Percentiles rank a stretch among this genome's conserved stretches.
phyloP scores from a whole-genome alignment of 352 stramenopile species.

The Phytophthora niederhauseri region DNA sequence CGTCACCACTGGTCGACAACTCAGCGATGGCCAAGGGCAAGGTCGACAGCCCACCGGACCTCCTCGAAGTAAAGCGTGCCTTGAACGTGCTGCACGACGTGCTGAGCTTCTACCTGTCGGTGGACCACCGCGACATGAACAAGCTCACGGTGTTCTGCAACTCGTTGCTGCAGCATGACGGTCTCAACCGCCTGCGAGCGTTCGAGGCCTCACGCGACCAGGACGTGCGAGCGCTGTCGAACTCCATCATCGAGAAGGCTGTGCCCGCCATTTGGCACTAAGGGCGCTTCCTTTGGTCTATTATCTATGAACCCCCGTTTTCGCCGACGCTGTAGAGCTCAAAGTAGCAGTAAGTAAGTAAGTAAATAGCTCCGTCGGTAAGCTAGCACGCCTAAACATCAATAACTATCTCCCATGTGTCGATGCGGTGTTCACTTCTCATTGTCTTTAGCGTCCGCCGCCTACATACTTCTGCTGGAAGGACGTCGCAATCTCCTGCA shows the following conservation, averaged over 20 bases:
- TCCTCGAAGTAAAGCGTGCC: constrained; percentile 51
- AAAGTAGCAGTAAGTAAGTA: constrained; percentile 27
- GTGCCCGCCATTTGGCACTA: constrained; percentile 85
- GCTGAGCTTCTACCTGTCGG: constrained; percentile 70
- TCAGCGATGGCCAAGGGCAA: constrained; percentile 18
- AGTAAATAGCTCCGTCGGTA: constrained; percentile 22
- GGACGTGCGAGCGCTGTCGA: constrained; percentile 63
- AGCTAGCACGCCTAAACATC: constrained; percentile 11
- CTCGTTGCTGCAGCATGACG: constrained; percentile 74
- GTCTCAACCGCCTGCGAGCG: constrained; percentile 64
- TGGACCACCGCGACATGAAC: constrained; percentile 75
- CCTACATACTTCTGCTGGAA: constrained; percentile 33
- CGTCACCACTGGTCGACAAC: constrained; percentile 13
- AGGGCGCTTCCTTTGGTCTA: background rate
- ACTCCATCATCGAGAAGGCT: constrained; percentile 82
- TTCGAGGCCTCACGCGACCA: constrained; percentile 59
- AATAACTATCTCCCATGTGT: constrained; percentile 6
- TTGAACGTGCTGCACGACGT: constrained; percentile 74
- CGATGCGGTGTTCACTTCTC: background rate
- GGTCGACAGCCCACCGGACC: constrained; percentile 15
- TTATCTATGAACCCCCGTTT: constrained; percentile 26
- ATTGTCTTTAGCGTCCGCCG: background rate
- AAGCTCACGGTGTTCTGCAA: constrained; percentile 88
- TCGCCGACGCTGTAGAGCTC: constrained; percentile 14
- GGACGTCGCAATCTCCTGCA: constrained; percentile 26